Evolutionary conservation across 2,329 filamentous ascomycete species (phyloP), one percentile per base, ranked within the genome.

Genomic region (Endoconidiophora laricicola): DNA sequence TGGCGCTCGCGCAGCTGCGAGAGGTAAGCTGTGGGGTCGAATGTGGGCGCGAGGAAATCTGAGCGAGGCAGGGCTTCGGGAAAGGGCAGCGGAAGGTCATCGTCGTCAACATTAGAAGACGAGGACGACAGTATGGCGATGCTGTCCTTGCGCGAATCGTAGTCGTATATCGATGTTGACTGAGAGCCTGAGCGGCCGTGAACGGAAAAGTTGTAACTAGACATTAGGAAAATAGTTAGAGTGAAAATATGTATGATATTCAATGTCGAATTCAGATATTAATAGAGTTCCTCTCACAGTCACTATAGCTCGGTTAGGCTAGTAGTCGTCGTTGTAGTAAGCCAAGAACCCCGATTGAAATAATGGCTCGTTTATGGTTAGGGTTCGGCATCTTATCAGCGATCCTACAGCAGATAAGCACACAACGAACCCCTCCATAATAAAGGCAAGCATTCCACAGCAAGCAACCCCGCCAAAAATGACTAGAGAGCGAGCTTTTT

Each of bases 11-110:
- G 45, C 1, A 94, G 73, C 1, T 83, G 81, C 6, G 65, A 87
- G 44, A 98, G 81, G 63, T 95, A 98, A 2, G 69, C 69, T 2
- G 84, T 76, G 0, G 93, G 81, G 55, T 86, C 78, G 64, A 98
- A 98, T 56, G 78, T 65, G 3, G 78, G 73, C 2, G 76, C 68
- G 5, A 94, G 75, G 66, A 98, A 98, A 60, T 91, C 86, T 52
- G 73, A 69, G 52, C 91, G 83, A 1, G 85, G 77, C 14, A 98
- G 78, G 3, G 88, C 86, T 38, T 79, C 74, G 1, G 91, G 91
- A 66, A 94, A 96, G 10, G 91, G 91, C 4, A 96, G 78, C 18
- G 79, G 79, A 58, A 77, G 72, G 58, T 82, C 78, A 58, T 84
- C 77, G 58, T 78, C 68, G 53, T 61, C 56, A 20, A 57, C 55